Evolutionary conservation across 2,329 filamentous ascomycete genomes (phyloP).

Genomic region (Colletotrichum scovillei): DNA sequence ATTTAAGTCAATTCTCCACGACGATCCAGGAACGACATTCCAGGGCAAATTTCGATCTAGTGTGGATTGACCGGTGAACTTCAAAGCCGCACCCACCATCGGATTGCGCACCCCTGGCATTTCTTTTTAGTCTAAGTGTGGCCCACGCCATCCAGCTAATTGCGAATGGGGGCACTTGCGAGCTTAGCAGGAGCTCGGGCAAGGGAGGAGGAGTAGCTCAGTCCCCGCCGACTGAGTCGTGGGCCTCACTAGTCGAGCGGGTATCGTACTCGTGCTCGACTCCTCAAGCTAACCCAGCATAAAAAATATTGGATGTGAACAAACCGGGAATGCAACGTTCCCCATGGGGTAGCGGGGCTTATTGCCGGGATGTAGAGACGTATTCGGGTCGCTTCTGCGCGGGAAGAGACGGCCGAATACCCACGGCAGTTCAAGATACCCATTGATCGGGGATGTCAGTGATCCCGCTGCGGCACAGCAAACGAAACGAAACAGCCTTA

Average conservation of each 20-base stretch:
- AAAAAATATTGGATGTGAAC: neutral
- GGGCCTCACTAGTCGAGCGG: constrained; percentile 6
- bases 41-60: neutral
- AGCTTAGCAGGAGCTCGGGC: neutral
- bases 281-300: neutral
- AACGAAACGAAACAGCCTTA: constrained; percentile 8
- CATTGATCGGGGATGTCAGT: constrained; percentile 3
- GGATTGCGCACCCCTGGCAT: neutral
- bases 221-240: constrained; percentile 29
- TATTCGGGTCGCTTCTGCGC: neutral
- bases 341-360: constrained; percentile 32
- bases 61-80: constrained; percentile 12
- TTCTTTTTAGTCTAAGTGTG: neutral
- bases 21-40: neutral
- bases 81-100: constrained; percentile 18
- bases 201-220: neutral
- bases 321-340: constrained; percentile 26
- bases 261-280: constrained; percentile 10
- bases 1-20: constrained; percentile 17
- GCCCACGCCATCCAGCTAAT: neutral
- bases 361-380: neutral
- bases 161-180: constrained; percentile 11
- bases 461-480: constrained; percentile 2
- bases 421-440: constrained; percentile 16
- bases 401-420: constrained; percentile 18